Evolutionary conservation across 140 eudicot genomes (phyloP), one percentile per base, ranked within the genome.

Genomic region (Flaveria floridana): DNA sequence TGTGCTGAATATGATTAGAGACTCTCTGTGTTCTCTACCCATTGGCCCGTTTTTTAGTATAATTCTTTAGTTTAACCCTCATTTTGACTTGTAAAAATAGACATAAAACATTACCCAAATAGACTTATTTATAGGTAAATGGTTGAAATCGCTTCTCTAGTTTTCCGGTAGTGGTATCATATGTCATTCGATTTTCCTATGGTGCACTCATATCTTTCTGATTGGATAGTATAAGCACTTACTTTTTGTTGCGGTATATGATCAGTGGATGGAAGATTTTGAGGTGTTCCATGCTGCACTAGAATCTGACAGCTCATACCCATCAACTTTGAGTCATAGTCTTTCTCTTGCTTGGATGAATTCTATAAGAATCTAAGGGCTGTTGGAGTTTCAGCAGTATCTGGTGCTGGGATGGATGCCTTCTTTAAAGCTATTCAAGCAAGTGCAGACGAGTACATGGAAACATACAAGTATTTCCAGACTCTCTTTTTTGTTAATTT

Each of bases 321-420:
- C 91, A 12, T 85, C 99, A 68, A 85, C 88, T 66, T 79, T 93
- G 72, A 90, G 97, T 39, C 89, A 93, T 67, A 93, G 97, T 71
- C 90, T 93, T 68, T 90, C 99, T 76, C 90, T 88, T 65, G 88
- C 95, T 75, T 93, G 16, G 96, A 93, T 72, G 99, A 93, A 72
- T 93, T 93, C 72, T 90, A 88, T 76, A 90, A 88, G 65, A 88
- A 90, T 53, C 82, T 93, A 19, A 80, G 87, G 47, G 78, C 97
- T 21, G 97, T 93, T 71, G 99, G 99, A 78, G 99, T 93, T 48
- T 93, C 99, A 73, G 99, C 99, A 5, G 90, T 94, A 19, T 75
- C 94, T 70, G 97, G 99, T 68, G 86, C 91, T 61, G 99, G 99
- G 55, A 94, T 94, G 90, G 93, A 86, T 70, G 87, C 85, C 0